These are phyloP conservation scores for Kwoniella mangroviensis DNA, from an alignment of 768 basidiomycete species.

Conservation along the genomic window DNA sequence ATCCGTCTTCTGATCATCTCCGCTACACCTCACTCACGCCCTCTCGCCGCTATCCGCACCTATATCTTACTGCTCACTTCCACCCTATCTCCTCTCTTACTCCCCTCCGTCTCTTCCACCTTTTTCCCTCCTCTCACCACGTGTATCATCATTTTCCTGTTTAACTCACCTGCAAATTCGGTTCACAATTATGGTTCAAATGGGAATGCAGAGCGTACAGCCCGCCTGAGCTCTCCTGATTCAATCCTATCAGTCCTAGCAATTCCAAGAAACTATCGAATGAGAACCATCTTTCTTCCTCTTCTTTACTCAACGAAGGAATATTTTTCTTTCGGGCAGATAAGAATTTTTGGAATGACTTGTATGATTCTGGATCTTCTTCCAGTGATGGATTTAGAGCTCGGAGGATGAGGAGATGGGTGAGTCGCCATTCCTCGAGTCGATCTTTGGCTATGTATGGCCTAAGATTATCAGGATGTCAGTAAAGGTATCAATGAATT, in stretches of 20 bases:
- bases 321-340: conserved; percentile 58
- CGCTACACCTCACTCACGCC: background rate
- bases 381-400: conserved; percentile 67
- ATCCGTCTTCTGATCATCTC: background rate
- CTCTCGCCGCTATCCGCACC: background rate
- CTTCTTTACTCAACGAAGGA: conserved; percentile 58
- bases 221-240: conserved; percentile 84
- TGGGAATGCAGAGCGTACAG: conserved; percentile 85
- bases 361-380: conserved; percentile 54
- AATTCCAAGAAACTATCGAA: conserved; percentile 76
- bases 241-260: conserved; percentile 78
- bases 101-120: background rate
- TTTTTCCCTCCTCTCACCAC: background rate
- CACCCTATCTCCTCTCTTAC: background rate
- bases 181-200: conserved; percentile 80
- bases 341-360: conserved; percentile 26
- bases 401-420: conserved; percentile 65
- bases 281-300: conserved; percentile 69
- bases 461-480: conserved; percentile 29
- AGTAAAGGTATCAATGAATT: background rate
- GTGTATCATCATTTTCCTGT: background rate
- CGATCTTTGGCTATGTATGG: conserved; percentile 30
- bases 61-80: background rate
- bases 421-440: conserved; percentile 66
- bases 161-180: conserved; percentile 70